Conservation (phyloP, 345 rosid genomes). For the Streptanthus diversifolius region DNA sequence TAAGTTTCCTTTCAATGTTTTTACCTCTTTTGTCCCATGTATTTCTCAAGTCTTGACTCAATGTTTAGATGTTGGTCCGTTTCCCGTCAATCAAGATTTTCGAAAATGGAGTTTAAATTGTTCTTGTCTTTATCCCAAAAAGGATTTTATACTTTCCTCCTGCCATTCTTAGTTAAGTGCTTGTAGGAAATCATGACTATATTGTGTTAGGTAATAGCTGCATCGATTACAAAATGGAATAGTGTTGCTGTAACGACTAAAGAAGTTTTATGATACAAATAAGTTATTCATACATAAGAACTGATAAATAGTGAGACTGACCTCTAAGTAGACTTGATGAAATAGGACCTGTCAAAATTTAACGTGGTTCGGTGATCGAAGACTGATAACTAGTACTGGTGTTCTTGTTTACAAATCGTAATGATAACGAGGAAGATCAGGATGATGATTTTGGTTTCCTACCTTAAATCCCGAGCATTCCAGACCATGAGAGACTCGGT, state of each 20-base stretch:
- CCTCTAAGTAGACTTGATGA: neutral
- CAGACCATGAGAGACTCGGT: neutral
- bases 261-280: neutral
- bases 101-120: neutral
- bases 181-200: too few relatives aligned
- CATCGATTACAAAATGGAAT: neutral
- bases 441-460: neutral
- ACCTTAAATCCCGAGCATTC: too few relatives aligned
- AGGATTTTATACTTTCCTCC: neutral
- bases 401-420: slow-evolving; percentile 1
- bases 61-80: neutral
- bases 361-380: too few relatives aligned
- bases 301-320: neutral
- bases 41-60: neutral
- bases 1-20: slow-evolving; percentile 15
- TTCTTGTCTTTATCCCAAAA: neutral
- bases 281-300: neutral
- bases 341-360: slow-evolving; percentile 1
- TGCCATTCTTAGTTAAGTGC: neutral
- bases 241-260: neutral
- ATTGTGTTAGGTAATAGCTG: neutral
- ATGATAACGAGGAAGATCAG: neutral
- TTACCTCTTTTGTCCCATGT: neutral
- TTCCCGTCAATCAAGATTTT: neutral
- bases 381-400: neutral